A percentile compares a stretch with the other conserved stretches of the same genome.
Evolutionary conservation across 257 asterid genomes (phyloP).

Genomic region (Ophiorrhiza pumila): DNA sequence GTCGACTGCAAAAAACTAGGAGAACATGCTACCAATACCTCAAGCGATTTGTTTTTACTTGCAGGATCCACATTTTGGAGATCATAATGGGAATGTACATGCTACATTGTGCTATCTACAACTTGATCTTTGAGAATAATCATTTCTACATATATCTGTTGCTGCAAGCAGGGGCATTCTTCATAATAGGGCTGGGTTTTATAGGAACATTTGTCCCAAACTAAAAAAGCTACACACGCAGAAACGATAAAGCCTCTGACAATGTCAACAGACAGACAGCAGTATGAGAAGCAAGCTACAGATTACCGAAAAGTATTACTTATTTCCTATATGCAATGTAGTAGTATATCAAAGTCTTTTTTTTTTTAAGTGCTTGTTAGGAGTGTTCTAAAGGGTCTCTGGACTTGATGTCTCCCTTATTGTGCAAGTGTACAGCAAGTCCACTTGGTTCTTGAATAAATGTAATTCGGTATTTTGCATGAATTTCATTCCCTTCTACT

Average conservation of each 20-base stretch:
- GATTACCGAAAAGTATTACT: neutral
- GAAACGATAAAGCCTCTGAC: slow-evolving; percentile 11
- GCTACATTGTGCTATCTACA: slow-evolving; percentile 76
- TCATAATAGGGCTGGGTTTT: slow-evolving; percentile 59
- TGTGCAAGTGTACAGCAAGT: neutral
- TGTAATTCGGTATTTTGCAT: neutral
- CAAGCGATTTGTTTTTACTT: slow-evolving; percentile 17
- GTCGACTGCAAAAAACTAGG: no score
- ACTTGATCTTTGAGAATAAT: slow-evolving; percentile 56
- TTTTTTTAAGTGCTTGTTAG: neutral
- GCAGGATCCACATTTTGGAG: slow-evolving; percentile 75
- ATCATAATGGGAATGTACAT: slow-evolving; percentile 68
- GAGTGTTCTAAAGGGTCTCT: slow-evolving; percentile 1
- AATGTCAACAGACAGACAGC: neutral
- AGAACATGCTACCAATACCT: neutral
- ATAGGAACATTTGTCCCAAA: slow-evolving; percentile 73
- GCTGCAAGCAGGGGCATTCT: slow-evolving; percentile 81
- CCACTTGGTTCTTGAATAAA: slow-evolving; percentile 12
- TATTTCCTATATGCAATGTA: neutral
- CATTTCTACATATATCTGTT: slow-evolving; percentile 72
- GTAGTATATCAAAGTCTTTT: neutral
- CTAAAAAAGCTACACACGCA: slow-evolving; percentile 16
- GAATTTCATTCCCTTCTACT: neutral
- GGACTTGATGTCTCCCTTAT: slow-evolving; percentile 1
- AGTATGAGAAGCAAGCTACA: neutral